Conservation (phyloP, 441 rosid species). For the Hypseocharis bilobata region DNA sequence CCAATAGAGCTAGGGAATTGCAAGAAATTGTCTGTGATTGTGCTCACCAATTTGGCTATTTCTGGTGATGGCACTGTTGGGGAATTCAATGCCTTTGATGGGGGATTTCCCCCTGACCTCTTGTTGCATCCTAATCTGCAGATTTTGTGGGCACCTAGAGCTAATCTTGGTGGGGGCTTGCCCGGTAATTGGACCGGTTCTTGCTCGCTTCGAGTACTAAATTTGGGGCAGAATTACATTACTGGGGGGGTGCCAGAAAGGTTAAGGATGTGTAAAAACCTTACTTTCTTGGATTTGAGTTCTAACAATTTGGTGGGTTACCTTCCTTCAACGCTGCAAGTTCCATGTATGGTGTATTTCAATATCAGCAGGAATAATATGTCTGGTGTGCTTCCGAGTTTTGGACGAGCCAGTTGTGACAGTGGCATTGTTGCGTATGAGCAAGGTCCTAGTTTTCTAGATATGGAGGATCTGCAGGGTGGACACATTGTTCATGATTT, state of each 20-base stretch:
- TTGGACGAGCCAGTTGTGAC: conserved; percentile 29
- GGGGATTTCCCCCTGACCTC: conserved; percentile 38
- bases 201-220: conserved; percentile 47
- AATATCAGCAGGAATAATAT: conserved; percentile 47
- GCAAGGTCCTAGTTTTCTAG: conserved; percentile 17
- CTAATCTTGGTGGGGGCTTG: conserved; percentile 48
- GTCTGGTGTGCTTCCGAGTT: conserved; percentile 37
- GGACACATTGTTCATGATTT: conserved; percentile 46
- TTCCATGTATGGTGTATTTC: conserved; percentile 54
- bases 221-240: conserved; percentile 45
- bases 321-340: conserved; percentile 39
- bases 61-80: conserved; percentile 21
- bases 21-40: conserved; percentile 36
- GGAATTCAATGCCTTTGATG: conserved; percentile 56
- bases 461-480: conserved; percentile 30
- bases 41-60: conserved; percentile 43
- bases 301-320: conserved; percentile 40
- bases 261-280: conserved; percentile 40
- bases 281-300: conserved; percentile 56
- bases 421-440: conserved; percentile 19
- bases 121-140: conserved; percentile 33
- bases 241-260: conserved; percentile 34
- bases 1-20: conserved; percentile 46
- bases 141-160: conserved; percentile 65
- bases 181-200: conserved; percentile 35